Base-by-base conservation (phyloP, 192 early-diverging fungal genomes). In the Diversispora eburnea region DNA sequence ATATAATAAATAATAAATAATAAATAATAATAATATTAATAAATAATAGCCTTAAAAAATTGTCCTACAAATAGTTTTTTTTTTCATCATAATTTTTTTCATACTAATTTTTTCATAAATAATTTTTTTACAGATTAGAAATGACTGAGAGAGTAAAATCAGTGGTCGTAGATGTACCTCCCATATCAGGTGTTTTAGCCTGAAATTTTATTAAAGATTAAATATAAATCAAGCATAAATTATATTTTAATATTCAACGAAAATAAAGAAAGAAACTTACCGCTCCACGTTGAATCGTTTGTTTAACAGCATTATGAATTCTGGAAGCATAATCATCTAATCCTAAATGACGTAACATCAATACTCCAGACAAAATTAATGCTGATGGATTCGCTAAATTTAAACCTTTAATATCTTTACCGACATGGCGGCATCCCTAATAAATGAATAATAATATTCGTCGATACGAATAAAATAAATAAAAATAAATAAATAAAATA, bases 381-480 rank as follows among this genome's bases (percentile, higher is more conserved):
- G 95, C 91, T 56, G 95, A 92, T 19, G 96, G 97, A 85, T 99
- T 99, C 77, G 97, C 97, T 20, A 85, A 84, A 93, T 99, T 98
- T 78, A 87, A 83, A 79, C 94, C 93, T 86, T 93, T 88, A 76
- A 99, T 94, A 81, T 97, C 95, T 85, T 90, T 91, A 81, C 94
- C 96, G 70, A 98, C 97, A 84, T 99, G 97, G 86, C 96, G 94
- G 84, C 94, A 98, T 73, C 96, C 91, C 84, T 85, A 77, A 56
- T 52, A 55, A 47, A 25, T 25, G 9, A 60, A 58, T n/a, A 43
- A 58, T n/a, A 43, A 54, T 8, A 51, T 58, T 33, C 52, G 42
- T 33, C n/a, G 13, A 15, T 55, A 25, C 33, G 41, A 45, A 1
- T 43, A 62, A 54, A 45, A 5, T 60, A 58, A 17, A 46, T 9